These are phyloP conservation scores for Flaveria robusta DNA, from an alignment of 129 eudicot genomes.

Conservation along the genomic window DNA sequence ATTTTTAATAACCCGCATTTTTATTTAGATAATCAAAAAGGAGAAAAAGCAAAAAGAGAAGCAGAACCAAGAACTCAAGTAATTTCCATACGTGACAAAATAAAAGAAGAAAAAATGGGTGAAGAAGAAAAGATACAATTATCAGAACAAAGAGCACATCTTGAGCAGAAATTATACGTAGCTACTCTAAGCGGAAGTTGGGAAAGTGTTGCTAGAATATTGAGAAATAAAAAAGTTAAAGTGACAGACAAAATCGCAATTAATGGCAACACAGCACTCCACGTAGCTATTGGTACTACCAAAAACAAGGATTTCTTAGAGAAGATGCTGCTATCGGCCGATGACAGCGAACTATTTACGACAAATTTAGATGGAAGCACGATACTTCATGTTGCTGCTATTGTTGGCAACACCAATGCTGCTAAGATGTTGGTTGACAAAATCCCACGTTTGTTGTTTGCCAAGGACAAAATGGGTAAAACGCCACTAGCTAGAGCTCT, in stretches of 20 bases:
- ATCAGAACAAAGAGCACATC: no score
- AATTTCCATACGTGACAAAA: no score
- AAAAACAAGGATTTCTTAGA: no score
- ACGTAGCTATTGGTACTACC: no score
- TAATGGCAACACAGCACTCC: constrained; percentile 9
- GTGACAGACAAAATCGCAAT: constrained; percentile 5
- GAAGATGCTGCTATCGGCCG: no score
- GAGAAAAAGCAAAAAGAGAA: no score
- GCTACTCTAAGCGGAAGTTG: constrained; percentile 5
- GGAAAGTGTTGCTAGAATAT: neutral
- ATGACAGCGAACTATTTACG: no score
- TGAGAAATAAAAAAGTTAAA: neutral
- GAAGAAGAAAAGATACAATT: neutral
- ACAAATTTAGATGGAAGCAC: constrained; percentile 8
- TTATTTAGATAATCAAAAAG: no score
- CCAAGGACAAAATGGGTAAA: constrained; percentile 7
- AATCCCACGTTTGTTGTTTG: neutral
- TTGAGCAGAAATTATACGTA: neutral
- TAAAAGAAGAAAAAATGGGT: neutral
- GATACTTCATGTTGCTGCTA: constrained; percentile 7
- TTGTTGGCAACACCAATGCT: constrained; percentile 2
- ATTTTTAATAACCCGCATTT: no score
- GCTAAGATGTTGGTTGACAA: neutral
- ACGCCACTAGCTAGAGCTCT: constrained; percentile 23
- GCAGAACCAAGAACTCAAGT: no score